Conservation (phyloP, 805 yeast species). For the Wickerhamomyces pijperi region DNA sequence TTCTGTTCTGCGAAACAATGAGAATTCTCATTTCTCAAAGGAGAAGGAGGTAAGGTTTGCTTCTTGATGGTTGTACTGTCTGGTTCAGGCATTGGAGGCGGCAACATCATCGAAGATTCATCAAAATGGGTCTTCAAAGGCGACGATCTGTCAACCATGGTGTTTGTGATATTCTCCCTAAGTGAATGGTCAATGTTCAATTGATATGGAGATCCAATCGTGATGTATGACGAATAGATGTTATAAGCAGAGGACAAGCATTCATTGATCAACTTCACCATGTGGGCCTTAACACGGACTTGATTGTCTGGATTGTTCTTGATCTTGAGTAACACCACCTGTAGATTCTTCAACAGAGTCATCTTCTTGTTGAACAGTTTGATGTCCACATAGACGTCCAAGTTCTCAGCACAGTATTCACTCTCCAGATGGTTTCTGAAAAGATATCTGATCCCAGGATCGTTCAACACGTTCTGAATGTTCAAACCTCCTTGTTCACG, state of each 20-base stretch:
- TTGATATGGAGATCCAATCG: slow-evolving; percentile 56
- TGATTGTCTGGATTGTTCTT: slow-evolving; percentile 5
- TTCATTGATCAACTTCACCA: slow-evolving; percentile 35
- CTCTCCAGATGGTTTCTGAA: slow-evolving; percentile 56
- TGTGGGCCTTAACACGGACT: slow-evolving; percentile 3
- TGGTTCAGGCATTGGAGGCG: slow-evolving; percentile 1
- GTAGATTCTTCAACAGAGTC: slow-evolving; percentile 29
- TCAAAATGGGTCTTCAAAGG: slow-evolving; percentile 16
- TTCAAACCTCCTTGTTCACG: slow-evolving; percentile 2
- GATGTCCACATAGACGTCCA: slow-evolving; percentile 59
- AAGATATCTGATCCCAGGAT: slow-evolving; percentile 66
- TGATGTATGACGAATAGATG: slow-evolving; percentile 55
- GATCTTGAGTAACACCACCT: slow-evolving; percentile 17
- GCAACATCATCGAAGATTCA: slow-evolving; percentile 1
- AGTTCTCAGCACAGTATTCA: slow-evolving; percentile 63
- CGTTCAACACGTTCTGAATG: slow-evolving; percentile 37
- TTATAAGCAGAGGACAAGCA: slow-evolving; percentile 52
- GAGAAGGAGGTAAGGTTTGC: background rate
- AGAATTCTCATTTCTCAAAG: background rate
- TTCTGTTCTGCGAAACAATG: background rate
- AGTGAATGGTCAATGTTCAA: slow-evolving; percentile 54
- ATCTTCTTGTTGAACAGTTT: slow-evolving; percentile 38
- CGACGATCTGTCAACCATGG: slow-evolving; percentile 28
- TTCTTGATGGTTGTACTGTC: background rate
- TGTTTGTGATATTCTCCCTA: slow-evolving; percentile 29